phyloP scores from a whole-genome alignment of 1,284 basidiomycete species.

The Papiliotrema laurentii region DNA sequence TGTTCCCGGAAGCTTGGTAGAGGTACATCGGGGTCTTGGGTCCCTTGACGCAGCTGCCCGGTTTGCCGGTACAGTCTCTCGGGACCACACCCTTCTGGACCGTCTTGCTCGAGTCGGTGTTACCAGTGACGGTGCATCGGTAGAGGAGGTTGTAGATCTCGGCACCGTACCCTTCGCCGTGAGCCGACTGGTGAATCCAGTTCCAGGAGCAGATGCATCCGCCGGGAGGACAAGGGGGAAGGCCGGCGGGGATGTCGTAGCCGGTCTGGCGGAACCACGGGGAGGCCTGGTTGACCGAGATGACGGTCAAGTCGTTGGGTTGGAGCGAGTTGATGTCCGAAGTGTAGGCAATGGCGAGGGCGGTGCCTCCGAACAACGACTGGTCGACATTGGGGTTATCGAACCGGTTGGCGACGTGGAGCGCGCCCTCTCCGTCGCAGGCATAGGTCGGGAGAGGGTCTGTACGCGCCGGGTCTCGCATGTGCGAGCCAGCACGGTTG shows the following conservation, averaged over 20 bases:
- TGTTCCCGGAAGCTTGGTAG: constrained; percentile 46
- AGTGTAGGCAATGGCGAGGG: constrained; percentile 67
- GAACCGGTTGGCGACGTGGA: constrained; percentile 12
- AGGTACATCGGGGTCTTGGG: constrained; percentile 31
- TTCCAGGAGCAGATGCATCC: constrained; percentile 63
- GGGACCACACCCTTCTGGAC: constrained; percentile 50
- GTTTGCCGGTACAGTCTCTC: constrained; percentile 27
- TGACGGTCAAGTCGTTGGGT: constrained; percentile 66
- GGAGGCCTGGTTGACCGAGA: constrained; percentile 67
- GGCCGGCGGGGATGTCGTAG: constrained; percentile 59
- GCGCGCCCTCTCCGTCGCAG: constrained; percentile 25
- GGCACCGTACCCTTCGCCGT: constrained; percentile 17
- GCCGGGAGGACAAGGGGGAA: constrained; percentile 63
- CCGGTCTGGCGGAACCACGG: constrained; percentile 61
- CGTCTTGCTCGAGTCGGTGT: constrained; percentile 50
- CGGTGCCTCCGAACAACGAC: constrained; percentile 56
- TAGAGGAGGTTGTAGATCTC: constrained; percentile 65
- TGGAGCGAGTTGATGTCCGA: constrained; percentile 54
- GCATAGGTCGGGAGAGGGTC: constrained; percentile 8
- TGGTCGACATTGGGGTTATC: constrained; percentile 33
- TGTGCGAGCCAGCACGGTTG: constrained; percentile 8
- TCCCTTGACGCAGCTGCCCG: constrained; percentile 32
- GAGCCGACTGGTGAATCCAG: constrained; percentile 57
- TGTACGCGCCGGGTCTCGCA: constrained; percentile 7
- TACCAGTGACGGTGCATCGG: constrained; percentile 61